Evolutionary conservation across 1,139 yeast species (phyloP).

Genomic region (Blastobotrys illinoisensis): DNA sequence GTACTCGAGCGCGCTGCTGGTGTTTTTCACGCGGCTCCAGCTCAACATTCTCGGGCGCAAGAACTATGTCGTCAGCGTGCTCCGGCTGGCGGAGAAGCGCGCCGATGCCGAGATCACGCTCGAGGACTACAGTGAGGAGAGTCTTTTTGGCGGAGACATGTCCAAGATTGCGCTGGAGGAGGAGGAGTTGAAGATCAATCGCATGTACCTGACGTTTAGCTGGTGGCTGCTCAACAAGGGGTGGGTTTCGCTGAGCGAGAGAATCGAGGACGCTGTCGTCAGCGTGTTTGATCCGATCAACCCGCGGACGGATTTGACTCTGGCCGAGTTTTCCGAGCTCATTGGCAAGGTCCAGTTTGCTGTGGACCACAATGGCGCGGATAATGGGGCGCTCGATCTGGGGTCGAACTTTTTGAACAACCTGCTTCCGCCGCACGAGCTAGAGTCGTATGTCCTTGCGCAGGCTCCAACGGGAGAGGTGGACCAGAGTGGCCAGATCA

Average conservation of each 20-base stretch:
- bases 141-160: slow-evolving; percentile 24
- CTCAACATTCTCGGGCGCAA: slow-evolving; percentile 82
- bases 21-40: slow-evolving; percentile 76
- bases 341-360: slow-evolving; percentile 39
- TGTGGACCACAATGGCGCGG: slow-evolving; percentile 33
- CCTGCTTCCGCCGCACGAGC: slow-evolving; percentile 40
- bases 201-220: slow-evolving; percentile 77
- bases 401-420: slow-evolving; percentile 25
- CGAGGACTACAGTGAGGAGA: slow-evolving; percentile 24
- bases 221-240: slow-evolving; percentile 96
- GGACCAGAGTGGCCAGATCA: neutral
- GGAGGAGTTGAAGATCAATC: slow-evolving; percentile 47
- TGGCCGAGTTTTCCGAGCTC: slow-evolving; percentile 53
- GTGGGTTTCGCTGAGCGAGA: slow-evolving; percentile 54
- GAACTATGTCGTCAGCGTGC: slow-evolving; percentile 75
- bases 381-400: neutral
- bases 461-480: slow-evolving; percentile 29
- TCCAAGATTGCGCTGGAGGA: slow-evolving; percentile 25
- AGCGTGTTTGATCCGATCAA: slow-evolving; percentile 57
- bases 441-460: slow-evolving; percentile 35
- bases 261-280: slow-evolving; percentile 53
- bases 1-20: slow-evolving; percentile 63
- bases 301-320: slow-evolving; percentile 65
- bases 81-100: slow-evolving; percentile 50
- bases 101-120: slow-evolving; percentile 20